Evolutionary conservation across 177 flowering plant genomes (phyloP), one percentile per base, ranked within the genome.

Genomic region (Vitis hybrid): DNA sequence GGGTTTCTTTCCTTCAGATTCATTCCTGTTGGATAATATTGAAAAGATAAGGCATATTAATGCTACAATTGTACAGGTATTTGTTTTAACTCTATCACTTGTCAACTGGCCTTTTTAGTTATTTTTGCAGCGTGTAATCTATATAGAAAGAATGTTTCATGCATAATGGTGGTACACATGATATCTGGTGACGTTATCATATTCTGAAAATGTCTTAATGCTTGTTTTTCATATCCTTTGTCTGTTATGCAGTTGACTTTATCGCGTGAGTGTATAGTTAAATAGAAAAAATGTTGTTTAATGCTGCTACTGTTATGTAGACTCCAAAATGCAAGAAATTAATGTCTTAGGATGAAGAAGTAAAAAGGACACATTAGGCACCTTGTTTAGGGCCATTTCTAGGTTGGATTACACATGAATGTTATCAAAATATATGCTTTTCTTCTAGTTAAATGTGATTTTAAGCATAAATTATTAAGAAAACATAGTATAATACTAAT

Each of bases 41-140:
- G 98, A 90, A 22, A 95, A 91, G 81, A 93, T 95, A 77, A 84
- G 90, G 79, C 97, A 95, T 70, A 89, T 95, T 19, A 82, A 83
- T 39, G 81, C 96, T 26, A 80, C 80, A 68, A 89, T 93, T 74
- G 97, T 95, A 59, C 99, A 95, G 98, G 99, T 95, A 75, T 26
- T n/a, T 65, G 20, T 26, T 64, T 5, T 49, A 7, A 2, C 61
- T 51, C 54, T 15, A 19, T 29, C 57, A 63, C 58, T 20, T 49
- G 9, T 9, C 7, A 48, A 19, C 3, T 1, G 12, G 2, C 12
- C 11, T 49, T 50, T 5, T 7, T 31, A 52, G 20, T 14, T 39
- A 45, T 11, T 48, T n/a, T 19, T 48, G 26, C 53, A 16, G 2
- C 55, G 10, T 15, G 55, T 14, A 50, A 16, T 63, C 7, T 64